Evolutionary conservation across 2,329 filamentous ascomycete species (phyloP).

Genomic region (Colletotrichum tropicale): DNA sequence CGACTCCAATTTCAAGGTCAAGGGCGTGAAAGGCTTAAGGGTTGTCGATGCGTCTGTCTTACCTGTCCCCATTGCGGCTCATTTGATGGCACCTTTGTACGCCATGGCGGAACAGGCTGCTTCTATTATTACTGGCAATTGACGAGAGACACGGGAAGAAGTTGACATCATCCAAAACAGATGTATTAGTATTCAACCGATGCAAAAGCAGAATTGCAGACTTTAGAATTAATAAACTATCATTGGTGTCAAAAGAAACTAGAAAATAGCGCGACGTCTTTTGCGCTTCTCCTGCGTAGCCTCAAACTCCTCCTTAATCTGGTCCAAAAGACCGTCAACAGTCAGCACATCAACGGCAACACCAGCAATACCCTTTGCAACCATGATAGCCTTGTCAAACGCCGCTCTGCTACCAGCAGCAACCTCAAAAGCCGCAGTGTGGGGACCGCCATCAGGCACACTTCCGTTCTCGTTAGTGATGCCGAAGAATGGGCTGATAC

Average conservation of each 20-base stretch:
- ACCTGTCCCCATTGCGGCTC: conserved; percentile 46
- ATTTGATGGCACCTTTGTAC: conserved; percentile 55
- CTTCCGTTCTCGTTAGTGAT: conserved; percentile 28
- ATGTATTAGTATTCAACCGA: not conserved
- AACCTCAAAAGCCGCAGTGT: conserved; percentile 56
- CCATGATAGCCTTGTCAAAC: conserved; percentile 49
- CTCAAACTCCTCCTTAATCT: conserved; percentile 42
- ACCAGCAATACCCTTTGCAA: conserved; percentile 52
- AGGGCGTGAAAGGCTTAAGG: conserved; percentile 37
- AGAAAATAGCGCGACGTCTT: not conserved
- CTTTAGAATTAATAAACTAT: not conserved
- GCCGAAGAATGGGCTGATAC: conserved; percentile 28
- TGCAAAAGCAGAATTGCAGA: not conserved
- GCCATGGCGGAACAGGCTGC: conserved; percentile 65
- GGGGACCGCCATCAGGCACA: conserved; percentile 41
- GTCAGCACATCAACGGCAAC: conserved; percentile 52
- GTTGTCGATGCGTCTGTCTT: conserved; percentile 38
- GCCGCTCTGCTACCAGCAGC: conserved; percentile 53
- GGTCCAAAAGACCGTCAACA: conserved; percentile 42
- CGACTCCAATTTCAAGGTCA: conserved; percentile 37
- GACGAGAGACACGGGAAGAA: not conserved
- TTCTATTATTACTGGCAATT: conserved; percentile 49
- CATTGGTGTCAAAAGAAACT: not conserved
- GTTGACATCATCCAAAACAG: not conserved
- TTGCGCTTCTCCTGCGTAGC: conserved; percentile 27